Base-by-base conservation (phyloP, 202 grass and related monocot genomes). In the Brachypodium distachyon region DNA sequence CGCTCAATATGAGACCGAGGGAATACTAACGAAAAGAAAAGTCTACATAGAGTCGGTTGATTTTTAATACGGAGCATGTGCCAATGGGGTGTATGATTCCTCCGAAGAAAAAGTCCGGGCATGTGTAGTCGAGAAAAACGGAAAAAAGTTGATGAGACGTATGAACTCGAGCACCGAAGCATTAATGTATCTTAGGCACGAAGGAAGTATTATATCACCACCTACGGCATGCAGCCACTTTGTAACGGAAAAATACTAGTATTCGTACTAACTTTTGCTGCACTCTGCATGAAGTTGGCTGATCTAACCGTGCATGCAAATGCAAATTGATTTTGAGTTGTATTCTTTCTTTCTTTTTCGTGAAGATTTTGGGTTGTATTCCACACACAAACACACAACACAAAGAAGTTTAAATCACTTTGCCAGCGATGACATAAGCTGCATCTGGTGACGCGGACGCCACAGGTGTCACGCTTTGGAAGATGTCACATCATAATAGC, bases 121-220 rank as follows among this genome's bases (percentile, higher is more conserved):
- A 25, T 69, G 25, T 3, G 4, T 27, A 16, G 42, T 42, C 43
- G 3, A 44, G 18, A 14, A 41, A 68, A 68, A 68, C 41, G 23
- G 65, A n/a, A 31, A 41, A 31, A 6, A 9, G 26, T n/a, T 3
- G 42, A 48, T 26, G 42, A 22, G 27, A 32, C 17, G 26, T 69
- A 40, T 69, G 66, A 48, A 69, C 66, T 7, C n/a, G n/a, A 19
- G 7, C 27, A 39, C 39, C 63, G 63, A 4, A 22, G 51, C 51
- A 54, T 54, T 54, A 69, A 69, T 69, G 43, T 69, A 3, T 69
- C 66, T 69, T 69, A 69, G 66, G 39, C 66, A 69, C 66, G 42
- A 69, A 69, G 66, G 26, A 69, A 69, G 42, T 47, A 67, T 2
- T 31, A 13, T 36, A 14, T 28, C 11, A 12, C 18, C 17, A 61